Evolutionary conservation across 352 stramenopile species (phyloP), one percentile per base, ranked within the genome.

Genomic region (Pythium scleroteichum): DNA sequence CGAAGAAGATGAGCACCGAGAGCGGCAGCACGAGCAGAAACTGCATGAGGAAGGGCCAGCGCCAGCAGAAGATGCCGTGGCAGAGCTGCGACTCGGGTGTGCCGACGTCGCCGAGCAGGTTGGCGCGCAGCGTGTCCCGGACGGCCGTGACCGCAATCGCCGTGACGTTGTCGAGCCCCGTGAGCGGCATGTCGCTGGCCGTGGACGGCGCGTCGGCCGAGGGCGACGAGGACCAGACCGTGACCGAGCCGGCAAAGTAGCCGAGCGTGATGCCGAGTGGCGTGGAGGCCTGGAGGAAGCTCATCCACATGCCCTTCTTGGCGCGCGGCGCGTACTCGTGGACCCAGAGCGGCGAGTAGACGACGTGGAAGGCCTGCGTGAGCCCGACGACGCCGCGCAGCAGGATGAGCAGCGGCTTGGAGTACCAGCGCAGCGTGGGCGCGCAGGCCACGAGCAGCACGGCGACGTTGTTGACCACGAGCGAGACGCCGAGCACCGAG

Each of bases 291-390:
- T 95, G 87, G 12, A 95, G 59, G 59, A 85, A 94, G 61, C 87
- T 94, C 85, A 95, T 94, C 87, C 87, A 95, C 20, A 64, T 77
- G 32, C 73, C 84, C 29, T 73, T 75, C 50, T 92, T 82, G 16
- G 70, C 71, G 33, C 70, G 78, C 7, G 87, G 85, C 17, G 87
- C 85, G 71, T 92, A 94, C 58, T 94, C 87, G 68, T 95, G 83
- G 42, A 94, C 85, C 87, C 87, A 95, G 1, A 95, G 66, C 47
- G 87, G 87, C 48, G 85, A 82, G 66, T 92, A 95, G 33, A 95
- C 85, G 56, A 82, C 92, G 62, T 88, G 80, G 45, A 94, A 92
- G 19, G 85, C 80, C 60, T 95, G 87, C 27, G 81, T 88, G 29
- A 90, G 68, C 14, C 87, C 87, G 19, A 95, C 85, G 22, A 88